These are phyloP conservation scores for Trametes sp. DNA, from an alignment of 1,284 basidiomycete genomes.

Conservation along the genomic window DNA sequence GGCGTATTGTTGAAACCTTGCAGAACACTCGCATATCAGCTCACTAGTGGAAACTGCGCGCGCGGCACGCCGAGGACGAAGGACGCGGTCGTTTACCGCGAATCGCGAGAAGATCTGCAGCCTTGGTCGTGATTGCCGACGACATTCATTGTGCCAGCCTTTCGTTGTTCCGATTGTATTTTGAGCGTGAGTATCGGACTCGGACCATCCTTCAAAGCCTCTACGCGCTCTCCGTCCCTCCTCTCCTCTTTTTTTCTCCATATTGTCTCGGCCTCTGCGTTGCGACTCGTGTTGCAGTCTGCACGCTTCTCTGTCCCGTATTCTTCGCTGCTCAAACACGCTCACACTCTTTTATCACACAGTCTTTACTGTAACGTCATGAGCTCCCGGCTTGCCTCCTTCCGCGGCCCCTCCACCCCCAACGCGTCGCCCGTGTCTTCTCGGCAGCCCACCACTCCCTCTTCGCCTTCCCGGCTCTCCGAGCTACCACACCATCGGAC, in stretches of 20 bases:
- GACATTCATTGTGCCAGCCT: constrained; percentile 10
- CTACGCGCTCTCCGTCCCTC: background rate
- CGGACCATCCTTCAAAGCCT: background rate
- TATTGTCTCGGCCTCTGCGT: background rate
- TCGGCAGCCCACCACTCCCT: constrained; percentile 48
- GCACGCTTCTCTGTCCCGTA: background rate
- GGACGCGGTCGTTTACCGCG: constrained; percentile 10
- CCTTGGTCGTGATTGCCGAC: constrained; percentile 28
- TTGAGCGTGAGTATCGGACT: constrained; percentile 18
- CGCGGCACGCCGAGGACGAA: constrained; percentile 8
- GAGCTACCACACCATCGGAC: constrained; percentile 81
- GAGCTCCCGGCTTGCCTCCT: constrained; percentile 69
- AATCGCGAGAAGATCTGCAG: constrained; percentile 21
- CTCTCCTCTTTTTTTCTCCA: background rate
- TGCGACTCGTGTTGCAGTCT: background rate
- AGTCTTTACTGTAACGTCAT: constrained; percentile 30
- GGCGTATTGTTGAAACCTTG: background rate
- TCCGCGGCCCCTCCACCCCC: constrained; percentile 79
- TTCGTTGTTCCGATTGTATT: constrained; percentile 6
- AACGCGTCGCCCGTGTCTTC: constrained; percentile 65
- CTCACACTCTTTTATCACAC: constrained; percentile 10
- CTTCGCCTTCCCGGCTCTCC: constrained; percentile 59
- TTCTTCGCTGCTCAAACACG: background rate
- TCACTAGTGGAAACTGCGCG: background rate
- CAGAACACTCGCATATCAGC: background rate